Percentiles rank a stretch among this genome's conserved stretches.
Evolutionary conservation across 2,329 filamentous ascomycete genomes (phyloP).

Genomic region (Zymoseptoria brevis): DNA sequence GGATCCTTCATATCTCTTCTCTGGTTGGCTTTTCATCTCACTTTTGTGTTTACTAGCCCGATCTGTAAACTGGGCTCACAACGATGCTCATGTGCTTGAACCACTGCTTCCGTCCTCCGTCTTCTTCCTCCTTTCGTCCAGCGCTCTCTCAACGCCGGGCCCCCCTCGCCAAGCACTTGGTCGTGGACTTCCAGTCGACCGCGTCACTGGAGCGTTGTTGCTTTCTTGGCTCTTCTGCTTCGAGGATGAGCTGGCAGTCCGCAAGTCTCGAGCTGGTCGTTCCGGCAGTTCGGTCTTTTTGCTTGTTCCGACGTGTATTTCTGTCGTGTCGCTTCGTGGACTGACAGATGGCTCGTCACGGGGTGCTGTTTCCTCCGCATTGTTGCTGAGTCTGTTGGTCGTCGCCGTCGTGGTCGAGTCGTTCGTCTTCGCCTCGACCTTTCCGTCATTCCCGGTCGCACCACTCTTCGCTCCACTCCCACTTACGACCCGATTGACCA

Average conservation of each 20-base stretch:
- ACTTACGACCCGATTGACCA: constrained; percentile 33
- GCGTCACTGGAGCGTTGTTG: neutral
- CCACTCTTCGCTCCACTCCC: constrained; percentile 9
- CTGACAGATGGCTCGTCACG: constrained; percentile 14
- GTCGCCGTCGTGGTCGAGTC: neutral
- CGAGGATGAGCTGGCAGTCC: neutral
- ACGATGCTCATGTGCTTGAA: neutral
- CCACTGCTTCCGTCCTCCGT: neutral
- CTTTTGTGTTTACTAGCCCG: neutral
- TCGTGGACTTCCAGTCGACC: neutral
- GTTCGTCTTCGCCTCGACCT: neutral
- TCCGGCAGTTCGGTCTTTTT: constrained; percentile 1
- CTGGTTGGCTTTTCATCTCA: neutral
- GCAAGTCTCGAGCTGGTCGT: neutral
- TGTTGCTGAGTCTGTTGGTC: neutral
- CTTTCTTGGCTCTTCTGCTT: neutral
- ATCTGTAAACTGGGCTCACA: neutral
- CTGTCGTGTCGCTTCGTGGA: constrained; percentile 13
- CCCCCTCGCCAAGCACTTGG: neutral
- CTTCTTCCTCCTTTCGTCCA: neutral
- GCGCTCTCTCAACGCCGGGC: neutral
- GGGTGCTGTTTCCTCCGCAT: neutral
- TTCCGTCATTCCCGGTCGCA: constrained; percentile 2
- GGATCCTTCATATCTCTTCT: neutral
- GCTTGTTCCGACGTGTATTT: constrained; percentile 23